phyloP scores from a whole-genome alignment of 176 grass and related monocot genomes.

The Tillandsia leiboldiana region DNA sequence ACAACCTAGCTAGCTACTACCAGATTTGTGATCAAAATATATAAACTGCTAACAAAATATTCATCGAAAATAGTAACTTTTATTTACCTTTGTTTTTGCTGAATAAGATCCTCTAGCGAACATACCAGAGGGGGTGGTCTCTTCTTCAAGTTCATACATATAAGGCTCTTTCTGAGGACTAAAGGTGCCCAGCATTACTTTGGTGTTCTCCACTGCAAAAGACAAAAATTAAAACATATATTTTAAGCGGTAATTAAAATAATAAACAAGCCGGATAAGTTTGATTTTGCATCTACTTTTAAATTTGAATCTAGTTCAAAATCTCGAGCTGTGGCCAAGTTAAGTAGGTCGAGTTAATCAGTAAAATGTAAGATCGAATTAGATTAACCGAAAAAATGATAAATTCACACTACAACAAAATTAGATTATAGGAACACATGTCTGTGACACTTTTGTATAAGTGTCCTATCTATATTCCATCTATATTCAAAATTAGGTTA shows the following conservation, averaged over 20 bases:
- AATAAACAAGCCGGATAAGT: too few species aligned
- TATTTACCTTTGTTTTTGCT: conserved; percentile 57
- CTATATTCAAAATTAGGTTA: too few species aligned
- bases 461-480: too few species aligned
- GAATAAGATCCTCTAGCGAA: conserved; percentile 78
- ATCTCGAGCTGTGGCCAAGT: too few species aligned
- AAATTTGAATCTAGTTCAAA: too few species aligned
- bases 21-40: not conserved
- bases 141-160: conserved; percentile 63
- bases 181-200: conserved; percentile 87
- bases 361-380: too few species aligned
- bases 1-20: not conserved
- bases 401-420: too few species aligned
- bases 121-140: conserved; percentile 69
- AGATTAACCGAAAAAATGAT: too few species aligned
- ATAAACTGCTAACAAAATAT: not conserved
- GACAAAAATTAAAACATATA: conserved; percentile 7
- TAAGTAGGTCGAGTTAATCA: too few species aligned
- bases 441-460: too few species aligned
- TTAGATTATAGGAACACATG: too few species aligned
- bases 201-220: conserved; percentile 65
- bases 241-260: not conserved
- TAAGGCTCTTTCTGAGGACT: conserved; percentile 83
- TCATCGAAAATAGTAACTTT: not conserved
- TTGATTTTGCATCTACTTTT: too few species aligned